Base-by-base conservation (phyloP, 192 early-diverging fungal species). In the Backusella parvicylindrica region DNA sequence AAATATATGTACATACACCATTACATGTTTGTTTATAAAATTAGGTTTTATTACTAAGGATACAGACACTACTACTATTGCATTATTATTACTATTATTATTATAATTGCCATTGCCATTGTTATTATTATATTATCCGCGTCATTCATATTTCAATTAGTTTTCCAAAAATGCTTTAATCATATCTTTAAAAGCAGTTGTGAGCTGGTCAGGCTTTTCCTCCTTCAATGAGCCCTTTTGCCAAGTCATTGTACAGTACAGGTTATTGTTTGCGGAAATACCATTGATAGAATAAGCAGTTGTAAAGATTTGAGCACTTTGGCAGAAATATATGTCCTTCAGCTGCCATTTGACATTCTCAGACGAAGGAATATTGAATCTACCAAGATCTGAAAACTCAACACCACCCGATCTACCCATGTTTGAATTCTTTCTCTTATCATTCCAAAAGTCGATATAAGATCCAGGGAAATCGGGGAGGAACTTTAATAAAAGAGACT, bases 321-420 rank as follows among this genome's bases (percentile, higher is more conserved):
- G 79, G 28, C 65, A 73, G 35, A 80, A 80, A 56, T 70, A 76
- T 2, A 75, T 21, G 18, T 70, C 41, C 3, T 50, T 31, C 21
- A 79, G 1, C 6, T 31, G 41, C 78, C 78, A 79, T 13, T 15
- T 28, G 12, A 0, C 35, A 28, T 33, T 32, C 4, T 68, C 31
- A 6, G 37, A 63, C 26, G 30, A 9, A 1, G 64, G 26, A 15
- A 30, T 18, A 1, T 15, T 37, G 31, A 70, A 78, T 37, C 41
- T 35, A 32, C 79, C 75, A 12, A 80, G 70, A 78, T 77, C 85
- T 33, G 68, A 85, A 2, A 75, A 40, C 21, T 82, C 80, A 4
- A 82, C 13, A 16, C 80, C 77, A 33, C 76, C 80, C 0, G 31
- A 33, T 35, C 80, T 77, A 0, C 77, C 77, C 69, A 82, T 75